Evolutionary conservation across 306 rosid species (phyloP).

Genomic region (Prunus dulcis): DNA sequence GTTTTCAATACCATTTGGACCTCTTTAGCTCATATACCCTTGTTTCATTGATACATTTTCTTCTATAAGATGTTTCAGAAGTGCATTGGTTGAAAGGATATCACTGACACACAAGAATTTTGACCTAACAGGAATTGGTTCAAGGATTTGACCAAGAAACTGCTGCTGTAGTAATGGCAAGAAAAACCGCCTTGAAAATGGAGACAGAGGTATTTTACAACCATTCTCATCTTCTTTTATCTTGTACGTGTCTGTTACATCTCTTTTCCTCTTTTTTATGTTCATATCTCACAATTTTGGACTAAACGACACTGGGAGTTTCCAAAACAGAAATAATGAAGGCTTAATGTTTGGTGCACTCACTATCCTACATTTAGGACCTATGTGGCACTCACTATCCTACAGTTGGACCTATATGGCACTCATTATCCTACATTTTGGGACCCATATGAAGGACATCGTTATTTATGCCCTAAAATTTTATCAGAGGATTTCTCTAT

Average conservation of each 20-base stretch:
- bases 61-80: too few relatives aligned
- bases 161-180: conserved; percentile 95
- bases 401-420: not conserved
- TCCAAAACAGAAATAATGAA: not conserved
- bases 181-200: conserved; percentile 87
- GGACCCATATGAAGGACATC: not conserved
- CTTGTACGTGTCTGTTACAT: not conserved
- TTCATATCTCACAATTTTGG: not conserved
- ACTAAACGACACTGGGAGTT: not conserved
- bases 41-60: too few relatives aligned
- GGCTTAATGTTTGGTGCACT: not conserved
- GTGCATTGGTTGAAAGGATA: conserved; percentile 6
- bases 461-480: not conserved
- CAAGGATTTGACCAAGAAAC: conserved; percentile 99
- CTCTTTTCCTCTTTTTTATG: not conserved
- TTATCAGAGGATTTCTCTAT: not conserved
- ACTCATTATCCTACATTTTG: not conserved
- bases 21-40: not conserved
- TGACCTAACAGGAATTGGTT: conserved; percentile 67
- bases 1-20: not conserved
- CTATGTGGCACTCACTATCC: not conserved
- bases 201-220: conserved; percentile 69
- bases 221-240: conserved; percentile 13
- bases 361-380: not conserved
- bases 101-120: conserved; percentile 20